These are phyloP conservation scores for Lindgomyces ingoldianus DNA, from an alignment of 495 filamentous ascomycete species.

Conservation along the genomic window DNA sequence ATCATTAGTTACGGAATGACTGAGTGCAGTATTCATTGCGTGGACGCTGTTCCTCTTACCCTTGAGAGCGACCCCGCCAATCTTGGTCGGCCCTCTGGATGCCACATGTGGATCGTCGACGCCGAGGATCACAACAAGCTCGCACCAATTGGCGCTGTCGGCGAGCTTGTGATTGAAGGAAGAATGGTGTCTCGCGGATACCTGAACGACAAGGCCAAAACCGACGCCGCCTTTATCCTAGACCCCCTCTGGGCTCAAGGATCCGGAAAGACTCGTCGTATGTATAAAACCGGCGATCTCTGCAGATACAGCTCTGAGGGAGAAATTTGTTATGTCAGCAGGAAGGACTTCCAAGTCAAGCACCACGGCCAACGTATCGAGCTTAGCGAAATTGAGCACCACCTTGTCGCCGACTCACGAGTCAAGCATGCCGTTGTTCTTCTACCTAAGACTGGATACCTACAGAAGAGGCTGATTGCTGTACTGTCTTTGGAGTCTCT, in stretches of 20 bases:
- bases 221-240: conserved; percentile 40
- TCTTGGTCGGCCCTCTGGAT: conserved; percentile 44
- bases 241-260: conserved; percentile 14
- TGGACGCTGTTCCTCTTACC: conserved; percentile 6
- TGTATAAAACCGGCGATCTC: conserved; percentile 51
- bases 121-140: conserved; percentile 46
- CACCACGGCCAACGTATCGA: conserved; percentile 50
- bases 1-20: conserved; percentile 24
- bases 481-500: conserved; percentile 26
- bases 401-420: conserved; percentile 39
- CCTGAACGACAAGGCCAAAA: conserved; percentile 43
- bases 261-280: conserved; percentile 15
- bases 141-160: conserved; percentile 49
- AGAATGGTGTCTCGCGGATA: conserved; percentile 47
- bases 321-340: conserved; percentile 45
- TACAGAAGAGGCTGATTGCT: conserved; percentile 24
- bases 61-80: conserved; percentile 42
- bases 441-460: conserved; percentile 21
- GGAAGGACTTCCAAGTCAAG: conserved; percentile 54
- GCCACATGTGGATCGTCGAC: conserved; percentile 37
- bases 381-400: conserved; percentile 31
- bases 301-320: conserved; percentile 44
- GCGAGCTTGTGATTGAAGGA: conserved; percentile 54
- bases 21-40: conserved; percentile 17
- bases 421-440: conserved; percentile 48